Base-by-base conservation (phyloP, 768 basidiomycete genomes). In the Lenzites betulinus region DNA sequence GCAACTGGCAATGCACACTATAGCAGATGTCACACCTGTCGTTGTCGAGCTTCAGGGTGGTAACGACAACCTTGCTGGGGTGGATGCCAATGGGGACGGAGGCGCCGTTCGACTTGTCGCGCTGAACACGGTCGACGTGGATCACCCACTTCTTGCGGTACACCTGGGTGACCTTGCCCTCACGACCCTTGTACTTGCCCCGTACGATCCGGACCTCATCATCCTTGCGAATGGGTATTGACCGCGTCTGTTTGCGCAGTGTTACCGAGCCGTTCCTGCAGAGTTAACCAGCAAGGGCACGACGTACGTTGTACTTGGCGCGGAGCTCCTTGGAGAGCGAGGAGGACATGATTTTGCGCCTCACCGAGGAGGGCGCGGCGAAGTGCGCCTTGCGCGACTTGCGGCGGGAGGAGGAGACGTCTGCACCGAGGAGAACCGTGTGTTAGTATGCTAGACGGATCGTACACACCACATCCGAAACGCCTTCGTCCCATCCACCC, bases 141-240 rank as follows among this genome's bases (percentile, higher is more conserved):
- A 99, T 90, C 56, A 98, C 93, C 92, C 93, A 98, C 78, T 96
- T 95, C 88, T 96, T 96, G 76, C 95, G 91, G 85, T 95, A 96
- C 66, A 98, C 95, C 78, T 95, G 90, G 61, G 92, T 93, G 64
- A 99, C 88, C 81, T 98, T 98, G 71, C 96, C 96, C 83, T 99
- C 96, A 73, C 95, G 87, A 52, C 97, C 96, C 84, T 97, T 97
- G 86, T 97, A 95, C 77, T 96, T 95, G 58, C 96, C 96, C 66
- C 96, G 86, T 62, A 98, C 92, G 70, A 99, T 94, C 73, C 90
- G 82, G 66, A 98, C 96, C 79, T 98, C 96, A 76, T 99, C 96
- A 70, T 98, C 96, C 77, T 98, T 98, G 73, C 97, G 91, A 71
- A 98, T 86, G 57, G 97, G 94, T 62, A 98, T 79, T 59, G 95